Base-by-base conservation (phyloP, 768 basidiomycete species). In the Lepiota brunneoincarnata region DNA sequence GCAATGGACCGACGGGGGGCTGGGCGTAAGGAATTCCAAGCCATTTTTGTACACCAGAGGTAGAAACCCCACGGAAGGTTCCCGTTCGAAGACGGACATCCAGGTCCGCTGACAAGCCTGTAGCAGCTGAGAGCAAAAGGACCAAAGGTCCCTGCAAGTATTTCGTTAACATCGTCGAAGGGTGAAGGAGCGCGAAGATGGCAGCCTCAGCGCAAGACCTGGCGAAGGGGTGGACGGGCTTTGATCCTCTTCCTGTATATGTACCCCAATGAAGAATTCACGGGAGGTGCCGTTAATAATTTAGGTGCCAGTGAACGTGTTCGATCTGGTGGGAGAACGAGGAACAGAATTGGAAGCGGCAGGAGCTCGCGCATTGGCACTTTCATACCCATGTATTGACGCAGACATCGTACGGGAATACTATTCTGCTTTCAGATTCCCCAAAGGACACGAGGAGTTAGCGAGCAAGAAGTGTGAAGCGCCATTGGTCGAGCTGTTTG, bases 21-120 rank as follows among this genome's bases (percentile, higher is more conserved):
- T 76, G 67, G 3, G 82, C 85, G 53, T 72, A 88, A 0, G 79
- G 84, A 31, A 88, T 76, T 2, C 84, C 84, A 11, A 84, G 71
- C 77, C 82, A 87, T 61, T 72, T 71, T 46, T 84, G 79, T 9
- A 76, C 75, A 7, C 75, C 76, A 43, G 67, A 43, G 11, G 71
- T 72, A 6, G 68, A 54, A 4, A 77, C 57, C 7, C 82, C 82
- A 2, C 72, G 75, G 56, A 82, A 82, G 0, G 67, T 72, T 4
- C 82, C 82, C 6, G 69, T 73, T 9, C 64, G 69, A 7, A 79
- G 59, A 4, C 50, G 56, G 14, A 81, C 68, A 15, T 78, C 73
- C 18, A 76, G 66, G n/a, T 62, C 58, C 9, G 58, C 54, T 2
- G 59, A 44, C 23, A 56, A 39, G 35, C 57, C 51, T 18, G 51